Evolutionary conservation across 805 yeast species (phyloP).

Genomic region (Ogataea salicorniae): DNA sequence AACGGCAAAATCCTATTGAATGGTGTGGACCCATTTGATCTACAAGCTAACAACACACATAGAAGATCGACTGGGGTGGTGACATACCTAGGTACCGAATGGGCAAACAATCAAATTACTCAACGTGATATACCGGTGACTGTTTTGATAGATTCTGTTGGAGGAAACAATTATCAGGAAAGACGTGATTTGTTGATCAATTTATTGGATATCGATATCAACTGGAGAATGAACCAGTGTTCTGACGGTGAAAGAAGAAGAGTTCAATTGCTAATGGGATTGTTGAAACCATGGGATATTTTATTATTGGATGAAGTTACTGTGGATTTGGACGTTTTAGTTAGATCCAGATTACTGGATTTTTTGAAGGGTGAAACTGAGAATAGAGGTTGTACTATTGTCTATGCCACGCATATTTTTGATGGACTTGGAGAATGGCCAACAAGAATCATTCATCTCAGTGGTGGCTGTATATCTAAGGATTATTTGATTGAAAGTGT

Average conservation of each 20-base stretch:
- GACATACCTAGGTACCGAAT: slow-evolving; percentile 92
- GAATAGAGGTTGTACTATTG: slow-evolving; percentile 64
- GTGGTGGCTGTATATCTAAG: slow-evolving; percentile 51
- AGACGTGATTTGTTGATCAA: slow-evolving; percentile 73
- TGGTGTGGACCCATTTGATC: slow-evolving; percentile 78
- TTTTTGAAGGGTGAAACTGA: slow-evolving; percentile 74
- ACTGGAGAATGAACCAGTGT: slow-evolving; percentile 88
- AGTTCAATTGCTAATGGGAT: slow-evolving; percentile 91
- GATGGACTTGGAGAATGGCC: slow-evolving; percentile 95
- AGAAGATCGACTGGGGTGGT: slow-evolving; percentile 19
- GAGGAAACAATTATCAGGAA: slow-evolving; percentile 65
- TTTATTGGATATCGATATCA: slow-evolving; percentile 77
- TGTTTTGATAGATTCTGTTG: slow-evolving; percentile 72
- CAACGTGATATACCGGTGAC: slow-evolving; percentile 88
- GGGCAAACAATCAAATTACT: slow-evolving; percentile 91
- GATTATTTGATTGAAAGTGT: slow-evolving; percentile 32
- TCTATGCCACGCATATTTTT: slow-evolving; percentile 94
- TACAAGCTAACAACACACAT: slow-evolving; percentile 22
- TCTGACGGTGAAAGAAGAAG: slow-evolving; percentile 95
- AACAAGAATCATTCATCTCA: slow-evolving; percentile 72
- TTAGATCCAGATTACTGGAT: slow-evolving; percentile 64
- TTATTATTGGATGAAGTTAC: slow-evolving; percentile 93
- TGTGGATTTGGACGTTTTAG: slow-evolving; percentile 92
- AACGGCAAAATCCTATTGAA: slow-evolving; percentile 67
- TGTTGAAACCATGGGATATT: slow-evolving; percentile 84